phyloP scores from a whole-genome alignment of 2,329 filamentous ascomycete genomes.

The Hirsutella minnesotensis region DNA sequence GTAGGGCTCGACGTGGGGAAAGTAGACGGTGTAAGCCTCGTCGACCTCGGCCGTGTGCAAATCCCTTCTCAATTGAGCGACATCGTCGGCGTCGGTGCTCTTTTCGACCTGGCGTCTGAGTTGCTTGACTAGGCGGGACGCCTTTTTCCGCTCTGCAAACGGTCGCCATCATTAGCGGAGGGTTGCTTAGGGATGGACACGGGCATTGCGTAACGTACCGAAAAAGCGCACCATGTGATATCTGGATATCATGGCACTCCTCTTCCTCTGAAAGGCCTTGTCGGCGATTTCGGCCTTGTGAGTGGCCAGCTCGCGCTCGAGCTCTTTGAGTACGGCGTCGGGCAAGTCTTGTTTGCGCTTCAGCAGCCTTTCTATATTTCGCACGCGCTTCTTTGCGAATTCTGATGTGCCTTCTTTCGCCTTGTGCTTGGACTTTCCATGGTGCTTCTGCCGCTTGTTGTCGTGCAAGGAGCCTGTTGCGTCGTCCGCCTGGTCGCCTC shows the following conservation, averaged over 20 bases:
- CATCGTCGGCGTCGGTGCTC: constrained; percentile 37
- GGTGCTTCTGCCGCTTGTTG: constrained; percentile 22
- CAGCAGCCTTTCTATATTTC: constrained; percentile 57
- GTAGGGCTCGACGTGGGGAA: constrained; percentile 60
- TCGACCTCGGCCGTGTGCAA: constrained; percentile 64
- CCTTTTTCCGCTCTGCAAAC: constrained; percentile 57
- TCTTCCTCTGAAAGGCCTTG: constrained; percentile 46
- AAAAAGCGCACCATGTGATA: constrained; percentile 83
- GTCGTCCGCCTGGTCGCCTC: not conserved
- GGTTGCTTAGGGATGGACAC: not conserved
- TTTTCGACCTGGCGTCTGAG: constrained; percentile 45
- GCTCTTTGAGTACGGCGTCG: constrained; percentile 53
- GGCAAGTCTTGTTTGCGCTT: constrained; percentile 50
- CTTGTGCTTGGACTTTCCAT: constrained; percentile 23
- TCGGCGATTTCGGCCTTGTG: constrained; percentile 52
- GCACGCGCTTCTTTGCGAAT: constrained; percentile 58
- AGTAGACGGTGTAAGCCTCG: constrained; percentile 62
- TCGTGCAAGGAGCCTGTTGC: constrained; percentile 3
- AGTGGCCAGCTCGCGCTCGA: constrained; percentile 59
- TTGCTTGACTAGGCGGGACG: constrained; percentile 53
- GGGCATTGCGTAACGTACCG: constrained; percentile 32
- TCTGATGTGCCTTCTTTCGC: constrained; percentile 38
- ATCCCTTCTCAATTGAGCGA: constrained; percentile 37
- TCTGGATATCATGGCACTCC: constrained; percentile 59
- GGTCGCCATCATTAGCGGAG: not conserved